Conservation (phyloP, 2,329 filamentous ascomycete genomes). For the Beauveria brongniartii region DNA sequence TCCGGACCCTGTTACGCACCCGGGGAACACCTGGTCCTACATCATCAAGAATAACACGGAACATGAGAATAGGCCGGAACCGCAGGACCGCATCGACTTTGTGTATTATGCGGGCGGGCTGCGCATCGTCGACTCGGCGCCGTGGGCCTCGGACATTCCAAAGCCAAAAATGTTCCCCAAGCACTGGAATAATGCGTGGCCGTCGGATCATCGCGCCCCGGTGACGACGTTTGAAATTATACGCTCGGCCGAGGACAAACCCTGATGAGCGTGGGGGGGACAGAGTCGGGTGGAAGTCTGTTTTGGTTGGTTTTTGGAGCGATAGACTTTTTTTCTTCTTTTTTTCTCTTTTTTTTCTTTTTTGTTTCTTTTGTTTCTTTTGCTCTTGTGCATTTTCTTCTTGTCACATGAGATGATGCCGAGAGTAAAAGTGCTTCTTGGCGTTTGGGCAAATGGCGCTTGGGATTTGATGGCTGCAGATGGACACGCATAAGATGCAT, state of each 20-base stretch:
- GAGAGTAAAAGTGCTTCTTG: neutral
- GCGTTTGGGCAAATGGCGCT: neutral
- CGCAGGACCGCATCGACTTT: slow-evolving; percentile 35
- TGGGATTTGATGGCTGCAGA: neutral
- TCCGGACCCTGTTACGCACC: slow-evolving; percentile 24
- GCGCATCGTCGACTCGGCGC: slow-evolving; percentile 17
- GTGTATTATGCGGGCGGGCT: slow-evolving; percentile 30
- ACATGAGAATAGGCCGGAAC: slow-evolving; percentile 22
- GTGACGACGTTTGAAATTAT: slow-evolving; percentile 21
- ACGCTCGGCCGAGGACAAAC: too few species aligned
- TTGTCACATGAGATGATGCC: neutral
- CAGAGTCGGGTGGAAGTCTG: too few species aligned
- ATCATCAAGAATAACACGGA: slow-evolving; percentile 25
- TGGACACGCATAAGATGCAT: neutral
- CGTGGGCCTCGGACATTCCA: slow-evolving; percentile 22
- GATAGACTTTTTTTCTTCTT: neutral
- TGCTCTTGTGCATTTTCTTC: neutral
- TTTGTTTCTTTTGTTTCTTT: too few species aligned
- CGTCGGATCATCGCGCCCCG: slow-evolving; percentile 30
- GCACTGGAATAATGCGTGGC: slow-evolving; percentile 30
- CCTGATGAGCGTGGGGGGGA: too few species aligned
- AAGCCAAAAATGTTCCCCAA: slow-evolving; percentile 23
- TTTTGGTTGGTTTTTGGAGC: neutral
- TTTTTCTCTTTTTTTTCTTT: neutral
- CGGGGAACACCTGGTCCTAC: slow-evolving; percentile 34